A percentile compares a stretch with the other conserved stretches of the same genome.
These are phyloP conservation scores for Medicago ruthenica DNA, from an alignment of 306 rosid genomes.

Conservation along the genomic window DNA sequence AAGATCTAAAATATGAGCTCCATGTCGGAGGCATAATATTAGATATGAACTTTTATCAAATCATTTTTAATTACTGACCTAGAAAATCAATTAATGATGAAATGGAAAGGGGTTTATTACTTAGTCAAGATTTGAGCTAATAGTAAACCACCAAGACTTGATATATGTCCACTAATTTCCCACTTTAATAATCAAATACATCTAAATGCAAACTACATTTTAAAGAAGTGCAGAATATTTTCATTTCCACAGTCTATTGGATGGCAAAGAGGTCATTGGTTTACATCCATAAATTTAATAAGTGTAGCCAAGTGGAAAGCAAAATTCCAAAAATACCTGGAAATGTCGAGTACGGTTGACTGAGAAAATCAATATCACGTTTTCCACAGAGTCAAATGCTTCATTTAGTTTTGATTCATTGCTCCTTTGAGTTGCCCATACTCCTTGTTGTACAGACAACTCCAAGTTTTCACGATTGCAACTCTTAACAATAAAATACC, in stretches of 20 bases:
- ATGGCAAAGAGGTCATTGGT: conserved; percentile 7
- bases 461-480: conserved; percentile 99
- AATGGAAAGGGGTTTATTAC: not conserved
- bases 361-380: conserved; percentile 95
- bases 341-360: conserved; percentile 98
- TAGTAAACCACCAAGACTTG: not conserved
- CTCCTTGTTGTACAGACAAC: conserved; percentile 99
- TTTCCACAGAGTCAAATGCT: conserved; percentile 95
- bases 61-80: conserved; percentile 1
- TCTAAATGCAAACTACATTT: conserved; percentile 18
- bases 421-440: conserved; percentile 99
- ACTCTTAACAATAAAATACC: conserved; percentile 99
- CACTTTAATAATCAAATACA: conserved; percentile 30
- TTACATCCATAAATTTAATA: conserved; percentile 32
- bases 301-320: conserved; percentile 24
- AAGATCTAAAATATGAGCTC: conserved; percentile 27
- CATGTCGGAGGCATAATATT: conserved; percentile 22
- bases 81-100: not conserved
- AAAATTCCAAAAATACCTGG: conserved; percentile 68
- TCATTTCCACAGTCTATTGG: conserved; percentile 25
- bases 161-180: conserved; percentile 5
- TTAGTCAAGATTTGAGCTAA: conserved; percentile 23
- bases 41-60: conserved; percentile 12
- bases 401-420: conserved; percentile 97
- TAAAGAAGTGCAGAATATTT: conserved; percentile 26